phyloP scores from a whole-genome alignment of 306 rosid genomes.

The Vigna unguiculata region DNA sequence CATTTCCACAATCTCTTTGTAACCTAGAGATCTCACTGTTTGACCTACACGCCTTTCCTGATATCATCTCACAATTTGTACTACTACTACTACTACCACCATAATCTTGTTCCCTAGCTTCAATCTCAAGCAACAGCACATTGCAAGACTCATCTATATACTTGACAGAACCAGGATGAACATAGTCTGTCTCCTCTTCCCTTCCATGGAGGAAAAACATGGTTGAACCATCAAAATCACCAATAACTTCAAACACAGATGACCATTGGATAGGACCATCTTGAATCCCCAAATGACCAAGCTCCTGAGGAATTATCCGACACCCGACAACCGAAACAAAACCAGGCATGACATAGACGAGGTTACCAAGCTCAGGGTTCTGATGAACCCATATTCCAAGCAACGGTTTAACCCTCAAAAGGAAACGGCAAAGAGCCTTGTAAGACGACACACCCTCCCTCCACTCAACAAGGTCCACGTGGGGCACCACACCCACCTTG shows the following conservation, averaged over 20 bases:
- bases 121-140: slow-evolving; percentile 81
- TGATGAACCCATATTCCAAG: slow-evolving; percentile 91
- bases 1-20: slow-evolving; percentile 48
- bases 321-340: slow-evolving; percentile 78
- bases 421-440: slow-evolving; percentile 81
- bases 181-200: slow-evolving; percentile 62
- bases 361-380: slow-evolving; percentile 93
- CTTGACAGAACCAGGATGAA: slow-evolving; percentile 70
- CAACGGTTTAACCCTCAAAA: slow-evolving; percentile 55
- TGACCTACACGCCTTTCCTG: slow-evolving; percentile 57
- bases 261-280: slow-evolving; percentile 84
- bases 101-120: slow-evolving; percentile 43
- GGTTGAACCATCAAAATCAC: slow-evolving; percentile 63
- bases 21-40: slow-evolving; percentile 54
- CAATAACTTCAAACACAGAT: slow-evolving; percentile 74
- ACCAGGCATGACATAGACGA: slow-evolving; percentile 88
- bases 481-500: slow-evolving; percentile 53
- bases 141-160: slow-evolving; percentile 61
- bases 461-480: slow-evolving; percentile 67
- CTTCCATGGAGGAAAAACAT: slow-evolving; percentile 76
- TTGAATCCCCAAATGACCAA: slow-evolving; percentile 80
- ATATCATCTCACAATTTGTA: slow-evolving; percentile 41
- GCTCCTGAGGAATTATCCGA: slow-evolving; percentile 82
- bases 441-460: slow-evolving; percentile 65
- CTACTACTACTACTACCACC: background rate